Base-by-base conservation (phyloP, 805 yeast species). In the Nakazawaea holstii region DNA sequence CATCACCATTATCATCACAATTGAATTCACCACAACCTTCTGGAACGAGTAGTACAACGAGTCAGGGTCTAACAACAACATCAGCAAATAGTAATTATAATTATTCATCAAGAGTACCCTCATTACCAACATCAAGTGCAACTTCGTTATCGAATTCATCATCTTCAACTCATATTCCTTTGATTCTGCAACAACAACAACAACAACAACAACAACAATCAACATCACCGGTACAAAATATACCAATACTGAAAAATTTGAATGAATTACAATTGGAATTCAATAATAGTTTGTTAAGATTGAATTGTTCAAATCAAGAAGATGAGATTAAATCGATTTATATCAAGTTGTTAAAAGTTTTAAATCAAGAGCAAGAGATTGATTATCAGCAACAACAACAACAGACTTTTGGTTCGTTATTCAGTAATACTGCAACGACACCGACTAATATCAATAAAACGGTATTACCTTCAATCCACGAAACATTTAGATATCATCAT, bases 401-500 rank as follows among this genome's bases (percentile, higher is more conserved):
- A 20, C 24, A 20, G n/a, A 30, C 17, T 17, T 41, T 41, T n/a
- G 43, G 43, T 2, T 31, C 37, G 6, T 41, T 41, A 11, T 31
- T 20, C 15, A 41, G 17, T 24, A 24, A 15, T 2, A 17, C 29
- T 30, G 24, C 24, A 20, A 20, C 24, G 24, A 20, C 24, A 20
- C 24, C 24, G 24, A 49, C 46, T 13, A 53, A 53, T 31, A 55
- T 6, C 14, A 35, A 10, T 28, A 42, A 38, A 38, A 43, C 41
- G 9, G 43, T 47, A n/a, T 26, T 47, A 8, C 49, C 49, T 14
- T 47, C 49, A 3, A 42, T 58, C 29, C 54, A 52, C 26, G 49
- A 44, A 11, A 39, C 44, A 8, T 33, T 41, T 17, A 39, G 41
- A 17, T 40, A 35, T 39, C 24, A 10, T n/a, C 32, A 46, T 7